Conservation (phyloP, 768 basidiomycete genomes). For the Nidularia pulvinata region DNA sequence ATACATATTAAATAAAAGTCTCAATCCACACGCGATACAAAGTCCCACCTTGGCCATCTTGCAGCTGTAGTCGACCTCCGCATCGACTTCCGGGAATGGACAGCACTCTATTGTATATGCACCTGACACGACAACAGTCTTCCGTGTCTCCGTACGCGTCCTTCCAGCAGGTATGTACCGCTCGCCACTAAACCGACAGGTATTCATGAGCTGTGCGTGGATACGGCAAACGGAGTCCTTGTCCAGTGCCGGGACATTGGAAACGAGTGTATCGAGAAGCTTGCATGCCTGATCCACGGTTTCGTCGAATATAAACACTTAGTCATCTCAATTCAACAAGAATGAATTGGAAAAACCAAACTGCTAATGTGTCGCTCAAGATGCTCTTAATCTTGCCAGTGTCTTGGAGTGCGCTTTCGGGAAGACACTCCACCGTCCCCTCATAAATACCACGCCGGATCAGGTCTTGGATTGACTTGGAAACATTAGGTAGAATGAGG, state of each 20-base stretch:
- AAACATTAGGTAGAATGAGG: not conserved
- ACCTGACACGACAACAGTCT: conserved; percentile 19
- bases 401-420: conserved; percentile 16
- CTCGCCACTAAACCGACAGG: conserved; percentile 13
- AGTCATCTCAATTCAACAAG: not conserved
- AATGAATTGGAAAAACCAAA: conserved; percentile 5
- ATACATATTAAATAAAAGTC: not conserved
- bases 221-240: conserved; percentile 17
- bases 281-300: too few relatives aligned
- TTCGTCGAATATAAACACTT: too few relatives aligned
- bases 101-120: conserved; percentile 21
- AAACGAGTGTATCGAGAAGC: conserved; percentile 10
- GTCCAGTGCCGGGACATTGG: conserved; percentile 5
- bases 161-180: conserved; percentile 16
- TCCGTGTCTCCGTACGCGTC: conserved; percentile 19
- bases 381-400: conserved; percentile 17
- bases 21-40: not conserved
- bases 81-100: conserved; percentile 22
- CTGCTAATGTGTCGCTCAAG: conserved; percentile 21
- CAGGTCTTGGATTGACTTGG: conserved; percentile 16
- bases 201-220: conserved; percentile 23
- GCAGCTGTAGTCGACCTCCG: conserved; percentile 24
- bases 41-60: conserved; percentile 20
- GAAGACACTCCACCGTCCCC: conserved; percentile 9
- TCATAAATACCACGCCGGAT: conserved; percentile 15